Evolutionary conservation across 176 grass and related monocot species (phyloP).

Genomic region (Eleusine coracana): DNA sequence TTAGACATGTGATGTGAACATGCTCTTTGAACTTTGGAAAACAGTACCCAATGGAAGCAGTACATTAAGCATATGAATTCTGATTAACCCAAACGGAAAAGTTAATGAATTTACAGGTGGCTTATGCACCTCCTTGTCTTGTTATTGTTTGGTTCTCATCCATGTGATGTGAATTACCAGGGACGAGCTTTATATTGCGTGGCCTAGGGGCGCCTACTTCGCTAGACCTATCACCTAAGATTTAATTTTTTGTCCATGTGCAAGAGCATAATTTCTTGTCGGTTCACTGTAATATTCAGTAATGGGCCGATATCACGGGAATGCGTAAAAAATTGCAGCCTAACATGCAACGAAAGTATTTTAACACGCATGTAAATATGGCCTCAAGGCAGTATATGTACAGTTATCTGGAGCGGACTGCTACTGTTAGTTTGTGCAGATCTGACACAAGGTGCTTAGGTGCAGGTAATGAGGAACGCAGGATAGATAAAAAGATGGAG

Average conservation of each 20-base stretch:
- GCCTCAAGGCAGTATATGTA: conserved; percentile 4
- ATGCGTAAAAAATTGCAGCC: conserved; percentile 15
- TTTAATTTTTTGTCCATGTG: conserved; percentile 42
- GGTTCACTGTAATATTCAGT: conserved; percentile 20
- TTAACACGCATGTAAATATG: conserved; percentile 30
- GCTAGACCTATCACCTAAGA: conserved; percentile 12
- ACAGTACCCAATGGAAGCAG: conserved; percentile 25
- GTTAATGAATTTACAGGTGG: conserved; percentile 21
- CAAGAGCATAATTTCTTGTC: conserved; percentile 41
- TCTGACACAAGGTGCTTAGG: conserved; percentile 7
- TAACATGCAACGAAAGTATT: background rate
- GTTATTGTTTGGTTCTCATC: conserved; percentile 26
- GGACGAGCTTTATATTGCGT: conserved; percentile 2
- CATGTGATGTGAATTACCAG: conserved; percentile 35
- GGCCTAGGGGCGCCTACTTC: conserved; percentile 9
- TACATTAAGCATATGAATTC: conserved; percentile 21
- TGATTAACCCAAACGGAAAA: background rate
- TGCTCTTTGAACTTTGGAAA: conserved; percentile 43
- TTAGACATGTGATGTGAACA: conserved; percentile 54
- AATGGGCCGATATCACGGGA: conserved; percentile 1
- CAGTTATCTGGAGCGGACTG: conserved; percentile 34
- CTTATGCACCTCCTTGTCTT: conserved; percentile 8
- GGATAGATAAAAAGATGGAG: conserved; percentile 17
- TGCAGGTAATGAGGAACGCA: conserved; percentile 13
- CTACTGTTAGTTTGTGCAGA: conserved; percentile 35